Evolutionary conservation across 371 early-diverging fungal genomes (phyloP).

Genomic region (Quaeritorhiza haematococci): DNA sequence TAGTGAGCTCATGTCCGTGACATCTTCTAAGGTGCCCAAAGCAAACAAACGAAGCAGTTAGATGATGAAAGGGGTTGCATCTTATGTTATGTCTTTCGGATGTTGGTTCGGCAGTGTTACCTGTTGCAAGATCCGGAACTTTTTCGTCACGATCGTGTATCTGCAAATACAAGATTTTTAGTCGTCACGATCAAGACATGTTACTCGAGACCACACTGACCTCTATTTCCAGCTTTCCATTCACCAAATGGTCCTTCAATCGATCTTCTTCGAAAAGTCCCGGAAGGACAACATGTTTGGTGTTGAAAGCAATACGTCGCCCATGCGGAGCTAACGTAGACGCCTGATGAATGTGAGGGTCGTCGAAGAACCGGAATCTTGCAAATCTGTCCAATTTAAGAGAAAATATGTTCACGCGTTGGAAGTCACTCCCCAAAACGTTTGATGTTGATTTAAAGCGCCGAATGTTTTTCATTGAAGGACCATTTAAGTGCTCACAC

Average conservation of each 20-base stretch:
- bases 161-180: too few relatives aligned
- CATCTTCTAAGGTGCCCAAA: too few relatives aligned
- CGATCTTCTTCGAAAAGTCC: constrained; percentile 15
- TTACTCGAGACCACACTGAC: neutral
- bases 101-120: too few relatives aligned
- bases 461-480: too few relatives aligned
- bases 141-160: constrained; percentile 15
- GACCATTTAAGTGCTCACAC: too few relatives aligned
- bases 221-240: constrained; percentile 4
- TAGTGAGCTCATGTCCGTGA: too few relatives aligned
- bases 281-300: constrained; percentile 11
- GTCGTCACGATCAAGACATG: neutral
- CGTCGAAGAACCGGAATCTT: constrained; percentile 10
- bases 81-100: too few relatives aligned
- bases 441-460: neutral
- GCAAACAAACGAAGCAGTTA: too few relatives aligned
- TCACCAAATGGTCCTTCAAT: constrained; percentile 11
- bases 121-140: neutral
- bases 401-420: too few relatives aligned
- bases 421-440: too few relatives aligned
- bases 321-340: neutral
- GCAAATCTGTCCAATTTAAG: constrained; percentile 8
- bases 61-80: too few relatives aligned
- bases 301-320: constrained; percentile 8
- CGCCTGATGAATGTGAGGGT: constrained; percentile 11